Percentiles rank a stretch among this genome's conserved stretches.
These are phyloP conservation scores for Hypholoma sublateritium DNA, from an alignment of 768 basidiomycete species.

Conservation along the genomic window DNA sequence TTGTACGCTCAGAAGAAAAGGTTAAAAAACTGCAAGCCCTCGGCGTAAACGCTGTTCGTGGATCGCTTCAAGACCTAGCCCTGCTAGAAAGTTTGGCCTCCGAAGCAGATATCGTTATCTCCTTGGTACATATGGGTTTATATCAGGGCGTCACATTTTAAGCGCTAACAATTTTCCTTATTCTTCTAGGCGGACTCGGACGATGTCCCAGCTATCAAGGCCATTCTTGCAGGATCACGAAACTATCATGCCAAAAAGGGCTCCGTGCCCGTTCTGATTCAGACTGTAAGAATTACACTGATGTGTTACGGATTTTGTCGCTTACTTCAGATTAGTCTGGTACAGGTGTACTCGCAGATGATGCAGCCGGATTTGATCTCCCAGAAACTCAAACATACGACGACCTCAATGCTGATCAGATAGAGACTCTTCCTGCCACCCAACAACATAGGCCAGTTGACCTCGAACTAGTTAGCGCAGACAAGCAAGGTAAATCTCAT, in stretches of 20 bases:
- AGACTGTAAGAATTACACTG: slow-evolving; percentile 46
- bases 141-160: neutral
- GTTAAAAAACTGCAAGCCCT: slow-evolving; percentile 39
- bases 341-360: slow-evolving; percentile 39
- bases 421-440: slow-evolving; percentile 42
- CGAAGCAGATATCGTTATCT: slow-evolving; percentile 39
- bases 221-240: slow-evolving; percentile 54
- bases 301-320: too few relatives aligned
- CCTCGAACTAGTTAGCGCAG: slow-evolving; percentile 42
- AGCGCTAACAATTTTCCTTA: neutral
- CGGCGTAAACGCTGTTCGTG: slow-evolving; percentile 38
- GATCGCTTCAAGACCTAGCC: slow-evolving; percentile 33
- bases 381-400: slow-evolving; percentile 38
- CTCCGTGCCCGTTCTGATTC: slow-evolving; percentile 48
- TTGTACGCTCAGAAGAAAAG: slow-evolving; percentile 44
- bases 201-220: slow-evolving; percentile 34
- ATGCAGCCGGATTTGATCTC: slow-evolving; percentile 37
- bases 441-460: slow-evolving; percentile 52
- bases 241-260: slow-evolving; percentile 41
- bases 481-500: slow-evolving; percentile 39
- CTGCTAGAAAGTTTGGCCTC: slow-evolving; percentile 40
- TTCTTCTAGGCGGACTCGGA: slow-evolving; percentile 39
- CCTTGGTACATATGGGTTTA: slow-evolving; percentile 25
- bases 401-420: slow-evolving; percentile 43
- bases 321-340: slow-evolving; percentile 13